Evolutionary conservation across 2,329 filamentous ascomycete species (phyloP).

Genomic region (Bimuria novae-zelandiae): DNA sequence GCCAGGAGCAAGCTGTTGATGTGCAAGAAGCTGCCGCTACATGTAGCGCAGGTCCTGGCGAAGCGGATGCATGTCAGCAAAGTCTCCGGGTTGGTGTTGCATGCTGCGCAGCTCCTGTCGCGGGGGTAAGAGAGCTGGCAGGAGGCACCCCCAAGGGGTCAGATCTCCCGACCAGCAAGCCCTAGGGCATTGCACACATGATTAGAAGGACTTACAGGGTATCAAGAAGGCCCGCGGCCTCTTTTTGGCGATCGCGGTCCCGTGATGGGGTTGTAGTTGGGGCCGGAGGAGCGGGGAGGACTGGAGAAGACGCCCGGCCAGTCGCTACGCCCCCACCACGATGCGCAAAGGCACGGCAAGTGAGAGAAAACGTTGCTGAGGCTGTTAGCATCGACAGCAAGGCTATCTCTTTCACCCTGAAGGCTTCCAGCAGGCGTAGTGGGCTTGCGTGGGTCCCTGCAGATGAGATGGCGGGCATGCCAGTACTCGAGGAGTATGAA

Average conservation of each 20-base stretch:
- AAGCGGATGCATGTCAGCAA: no score
- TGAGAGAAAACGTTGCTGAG: not conserved
- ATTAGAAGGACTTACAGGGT: slow-evolving; percentile 1
- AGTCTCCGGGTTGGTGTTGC: no score
- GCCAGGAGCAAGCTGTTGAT: no score
- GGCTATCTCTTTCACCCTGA: not conserved
- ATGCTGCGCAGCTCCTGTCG: no score
- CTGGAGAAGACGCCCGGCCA: not conserved
- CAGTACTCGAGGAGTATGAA: not conserved
- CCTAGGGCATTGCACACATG: not conserved
- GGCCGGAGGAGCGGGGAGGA: not conserved
- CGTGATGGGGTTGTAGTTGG: not conserved
- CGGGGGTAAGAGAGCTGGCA: no score
- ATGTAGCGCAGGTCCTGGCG: no score
- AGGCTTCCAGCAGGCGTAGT: not conserved
- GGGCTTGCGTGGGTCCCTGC: not conserved
- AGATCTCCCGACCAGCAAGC: not conserved
- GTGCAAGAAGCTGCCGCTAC: no score
- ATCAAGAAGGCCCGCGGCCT: not conserved
- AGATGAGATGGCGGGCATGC: not conserved
- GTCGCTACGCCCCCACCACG: slow-evolving; percentile 2
- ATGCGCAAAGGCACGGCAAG: not conserved
- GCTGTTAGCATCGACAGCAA: not conserved
- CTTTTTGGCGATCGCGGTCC: not conserved
- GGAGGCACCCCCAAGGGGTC: not conserved